Evolutionary conservation across 306 rosid species (phyloP).

Genomic region (Pyrus betulifolia): DNA sequence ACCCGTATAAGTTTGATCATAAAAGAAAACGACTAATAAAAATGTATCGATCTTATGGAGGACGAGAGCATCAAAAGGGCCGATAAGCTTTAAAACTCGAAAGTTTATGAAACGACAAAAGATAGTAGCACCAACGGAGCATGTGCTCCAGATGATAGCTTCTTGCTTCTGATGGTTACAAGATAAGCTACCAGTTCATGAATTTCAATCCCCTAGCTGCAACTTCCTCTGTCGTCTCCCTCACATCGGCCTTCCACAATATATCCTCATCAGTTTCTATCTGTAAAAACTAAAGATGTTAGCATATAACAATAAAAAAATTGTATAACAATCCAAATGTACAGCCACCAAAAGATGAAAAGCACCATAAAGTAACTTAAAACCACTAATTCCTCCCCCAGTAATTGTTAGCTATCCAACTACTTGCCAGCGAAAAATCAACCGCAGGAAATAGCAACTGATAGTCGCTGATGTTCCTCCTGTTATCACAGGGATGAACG

Average conservation of each 20-base stretch:
- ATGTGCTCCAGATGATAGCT: conserved; percentile 1
- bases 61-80: background rate
- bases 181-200: conserved; percentile 53
- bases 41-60: background rate
- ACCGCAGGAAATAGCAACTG: conserved; percentile 39
- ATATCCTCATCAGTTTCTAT: conserved; percentile 71
- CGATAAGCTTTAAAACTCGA: background rate
- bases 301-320: background rate
- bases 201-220: conserved; percentile 69
- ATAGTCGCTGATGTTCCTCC: conserved; percentile 30
- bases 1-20: background rate
- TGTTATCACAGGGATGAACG: conserved; percentile 42
- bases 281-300: conserved; percentile 35
- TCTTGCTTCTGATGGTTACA: conserved; percentile 15
- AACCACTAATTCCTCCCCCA: background rate
- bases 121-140: background rate
- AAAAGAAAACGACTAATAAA: background rate
- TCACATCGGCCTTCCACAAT: conserved; percentile 62
- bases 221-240: conserved; percentile 85
- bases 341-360: conserved; percentile 18
- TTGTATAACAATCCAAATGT: conserved; percentile 1
- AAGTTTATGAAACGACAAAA: background rate
- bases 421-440: conserved; percentile 41
- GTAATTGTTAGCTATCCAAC: background rate
- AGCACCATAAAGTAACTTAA: conserved; percentile 22